Evolutionary conservation across 805 yeast species (phyloP).

Genomic region (Debaryomyces prosopidis): DNA sequence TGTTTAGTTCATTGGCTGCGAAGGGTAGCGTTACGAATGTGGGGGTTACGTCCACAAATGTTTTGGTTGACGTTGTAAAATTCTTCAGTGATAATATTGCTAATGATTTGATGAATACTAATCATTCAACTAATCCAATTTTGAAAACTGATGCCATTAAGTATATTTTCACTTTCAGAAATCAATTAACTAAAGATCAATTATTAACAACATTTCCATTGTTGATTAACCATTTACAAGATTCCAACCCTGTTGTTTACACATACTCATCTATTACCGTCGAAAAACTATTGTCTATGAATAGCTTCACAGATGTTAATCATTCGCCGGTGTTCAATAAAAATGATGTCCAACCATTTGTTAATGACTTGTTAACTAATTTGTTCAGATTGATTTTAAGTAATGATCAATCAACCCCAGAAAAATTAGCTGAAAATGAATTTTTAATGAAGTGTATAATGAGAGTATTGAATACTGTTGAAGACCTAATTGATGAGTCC

Average conservation of each 20-base stretch:
- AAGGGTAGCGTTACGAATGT: conserved; percentile 84
- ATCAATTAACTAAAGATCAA: conserved; percentile 87
- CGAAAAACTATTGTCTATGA: conserved; percentile 81
- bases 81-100: conserved; percentile 84
- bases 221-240: conserved; percentile 66
- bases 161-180: conserved; percentile 85
- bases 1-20: conserved; percentile 87
- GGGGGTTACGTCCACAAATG: conserved; percentile 86
- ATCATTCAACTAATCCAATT: conserved; percentile 62
- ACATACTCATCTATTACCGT: conserved; percentile 93
- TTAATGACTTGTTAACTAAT: conserved; percentile 61
- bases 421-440: conserved; percentile 92
- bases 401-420: conserved; percentile 61
- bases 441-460: conserved; percentile 86
- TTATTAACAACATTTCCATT: conserved; percentile 77
- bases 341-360: conserved; percentile 62
- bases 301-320: conserved; percentile 53
- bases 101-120: conserved; percentile 61
- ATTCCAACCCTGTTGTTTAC: conserved; percentile 72
- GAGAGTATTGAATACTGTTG: conserved; percentile 75
- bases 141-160: conserved; percentile 90
- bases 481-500: conserved; percentile 53
- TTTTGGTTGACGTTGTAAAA: conserved; percentile 79
- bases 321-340: conserved; percentile 67
- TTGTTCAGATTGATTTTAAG: conserved; percentile 64